Evolutionary conservation across 2,329 filamentous ascomycete species (phyloP).

Genomic region (Fusarium decemcellulare): DNA sequence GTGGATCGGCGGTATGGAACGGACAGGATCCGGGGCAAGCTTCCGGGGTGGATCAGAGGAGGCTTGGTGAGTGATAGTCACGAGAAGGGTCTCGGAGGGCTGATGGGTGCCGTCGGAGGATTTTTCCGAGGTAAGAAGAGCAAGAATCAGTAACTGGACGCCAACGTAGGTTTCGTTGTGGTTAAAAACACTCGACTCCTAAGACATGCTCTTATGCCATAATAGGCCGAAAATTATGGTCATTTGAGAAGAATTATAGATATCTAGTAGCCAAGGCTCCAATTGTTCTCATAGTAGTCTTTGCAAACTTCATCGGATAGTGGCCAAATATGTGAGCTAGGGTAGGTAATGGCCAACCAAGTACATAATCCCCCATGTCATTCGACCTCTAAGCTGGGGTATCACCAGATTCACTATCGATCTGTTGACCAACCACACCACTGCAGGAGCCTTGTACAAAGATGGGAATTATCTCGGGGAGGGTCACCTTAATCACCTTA

Average conservation of each 20-base stretch:
- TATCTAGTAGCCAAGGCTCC: no score
- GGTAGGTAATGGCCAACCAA: no score
- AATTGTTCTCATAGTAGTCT: no score
- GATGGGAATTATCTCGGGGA: conserved; percentile 25
- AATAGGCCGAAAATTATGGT: no score
- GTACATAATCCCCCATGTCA: no score
- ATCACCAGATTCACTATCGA: not conserved
- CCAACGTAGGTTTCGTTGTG: not conserved
- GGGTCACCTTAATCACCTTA: not conserved
- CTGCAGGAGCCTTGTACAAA: conserved; percentile 24
- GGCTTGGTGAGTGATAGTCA: conserved; percentile 71
- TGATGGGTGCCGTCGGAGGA: conserved; percentile 70
- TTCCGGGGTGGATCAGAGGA: conserved; percentile 90
- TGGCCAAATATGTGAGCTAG: no score
- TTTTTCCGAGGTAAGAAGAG: conserved; percentile 70
- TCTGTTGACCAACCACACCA: not conserved
- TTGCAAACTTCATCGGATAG: no score
- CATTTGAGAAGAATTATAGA: no score
- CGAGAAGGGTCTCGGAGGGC: conserved; percentile 65
- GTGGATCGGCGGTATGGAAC: conserved; percentile 85
- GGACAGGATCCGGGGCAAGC: conserved; percentile 79
- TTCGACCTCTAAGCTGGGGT: no score
- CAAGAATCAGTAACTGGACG: conserved; percentile 5
- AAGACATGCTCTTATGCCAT: no score
- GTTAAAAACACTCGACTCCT: no score